phyloP scores from a whole-genome alignment of 768 basidiomycete genomes.

The Austroboletus eburneus region DNA sequence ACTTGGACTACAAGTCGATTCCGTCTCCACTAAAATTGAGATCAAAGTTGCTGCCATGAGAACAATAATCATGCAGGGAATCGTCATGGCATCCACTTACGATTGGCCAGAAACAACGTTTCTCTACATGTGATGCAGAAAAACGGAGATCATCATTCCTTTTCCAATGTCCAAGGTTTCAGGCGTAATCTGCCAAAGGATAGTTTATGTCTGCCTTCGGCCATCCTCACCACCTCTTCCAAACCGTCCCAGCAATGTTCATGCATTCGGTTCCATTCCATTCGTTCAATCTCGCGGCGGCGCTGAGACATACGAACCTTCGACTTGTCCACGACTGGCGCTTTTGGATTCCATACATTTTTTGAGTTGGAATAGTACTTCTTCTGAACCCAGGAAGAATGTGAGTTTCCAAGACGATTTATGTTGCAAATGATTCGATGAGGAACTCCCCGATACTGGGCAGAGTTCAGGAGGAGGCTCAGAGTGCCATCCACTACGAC shows the following conservation, averaged over 20 bases:
- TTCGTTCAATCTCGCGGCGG: slow-evolving; percentile 16
- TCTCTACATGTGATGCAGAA: background rate
- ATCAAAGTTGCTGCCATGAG: background rate
- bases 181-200: slow-evolving; percentile 45
- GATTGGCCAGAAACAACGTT: background rate
- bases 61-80: slow-evolving; percentile 1
- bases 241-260: slow-evolving; percentile 44
- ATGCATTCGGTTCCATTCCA: slow-evolving; percentile 28
- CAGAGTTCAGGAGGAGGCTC: slow-evolving; percentile 56
- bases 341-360: slow-evolving; percentile 39
- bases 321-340: slow-evolving; percentile 22
- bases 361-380: slow-evolving; percentile 20
- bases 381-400: slow-evolving; percentile 23
- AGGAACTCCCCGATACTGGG: slow-evolving; percentile 56
- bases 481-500: slow-evolving; percentile 67
- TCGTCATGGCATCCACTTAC: slow-evolving; percentile 9
- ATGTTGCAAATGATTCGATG: slow-evolving; percentile 56
- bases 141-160: background rate
- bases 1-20: background rate
- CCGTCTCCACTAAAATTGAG: background rate
- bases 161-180: slow-evolving; percentile 23
- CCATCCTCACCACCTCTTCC: slow-evolving; percentile 53
- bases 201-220: slow-evolving; percentile 50
- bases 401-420: slow-evolving; percentile 30
- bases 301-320: slow-evolving; percentile 9